Conservation (phyloP, 179 eudicot genomes). For the Spinacia oleracea region DNA sequence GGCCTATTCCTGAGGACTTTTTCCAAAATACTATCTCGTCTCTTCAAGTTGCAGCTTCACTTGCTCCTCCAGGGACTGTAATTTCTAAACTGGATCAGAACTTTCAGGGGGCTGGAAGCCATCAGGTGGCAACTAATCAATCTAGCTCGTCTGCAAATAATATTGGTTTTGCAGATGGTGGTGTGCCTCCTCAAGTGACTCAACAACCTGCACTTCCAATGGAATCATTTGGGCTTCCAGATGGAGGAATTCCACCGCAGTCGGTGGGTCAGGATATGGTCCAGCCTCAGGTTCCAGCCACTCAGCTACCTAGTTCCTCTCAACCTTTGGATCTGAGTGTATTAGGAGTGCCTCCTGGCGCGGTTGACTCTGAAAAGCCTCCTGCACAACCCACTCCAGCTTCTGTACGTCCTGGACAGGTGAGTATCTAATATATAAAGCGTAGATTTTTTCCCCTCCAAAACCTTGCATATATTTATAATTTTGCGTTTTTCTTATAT, state of each 20-base stretch:
- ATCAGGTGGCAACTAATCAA: slow-evolving; percentile 44
- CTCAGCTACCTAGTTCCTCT: slow-evolving; percentile 46
- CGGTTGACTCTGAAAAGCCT: slow-evolving; percentile 51
- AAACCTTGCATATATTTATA: too few relatives aligned
- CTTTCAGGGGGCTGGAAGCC: slow-evolving; percentile 53
- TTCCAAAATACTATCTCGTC: slow-evolving; percentile 94
- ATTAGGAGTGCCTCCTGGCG: slow-evolving; percentile 73
- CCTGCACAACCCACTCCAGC: slow-evolving; percentile 67
- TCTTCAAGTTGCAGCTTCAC: slow-evolving; percentile 73
- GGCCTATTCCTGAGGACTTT: slow-evolving; percentile 96
- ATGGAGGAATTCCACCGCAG: slow-evolving; percentile 89
- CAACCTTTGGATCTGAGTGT: slow-evolving; percentile 96
- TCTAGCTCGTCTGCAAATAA: slow-evolving; percentile 39
- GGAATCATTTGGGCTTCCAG: slow-evolving; percentile 80
- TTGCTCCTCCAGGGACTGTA: slow-evolving; percentile 80
- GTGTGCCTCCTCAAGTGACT: slow-evolving; percentile 62
- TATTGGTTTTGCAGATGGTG: slow-evolving; percentile 69
- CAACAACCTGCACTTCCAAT: slow-evolving; percentile 43
- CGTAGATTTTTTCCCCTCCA: too few relatives aligned
- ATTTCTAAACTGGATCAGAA: slow-evolving; percentile 72
- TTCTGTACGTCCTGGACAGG: slow-evolving; percentile 98
- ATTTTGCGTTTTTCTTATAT: too few relatives aligned
- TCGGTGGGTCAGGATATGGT: slow-evolving; percentile 43
- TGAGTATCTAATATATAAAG: too few relatives aligned
- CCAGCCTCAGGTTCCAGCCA: slow-evolving; percentile 45